Percentiles rank a stretch among this genome's conserved stretches.
phyloP scores from a whole-genome alignment of 1,139 yeast genomes.

The Geotrichum histeridarum region DNA sequence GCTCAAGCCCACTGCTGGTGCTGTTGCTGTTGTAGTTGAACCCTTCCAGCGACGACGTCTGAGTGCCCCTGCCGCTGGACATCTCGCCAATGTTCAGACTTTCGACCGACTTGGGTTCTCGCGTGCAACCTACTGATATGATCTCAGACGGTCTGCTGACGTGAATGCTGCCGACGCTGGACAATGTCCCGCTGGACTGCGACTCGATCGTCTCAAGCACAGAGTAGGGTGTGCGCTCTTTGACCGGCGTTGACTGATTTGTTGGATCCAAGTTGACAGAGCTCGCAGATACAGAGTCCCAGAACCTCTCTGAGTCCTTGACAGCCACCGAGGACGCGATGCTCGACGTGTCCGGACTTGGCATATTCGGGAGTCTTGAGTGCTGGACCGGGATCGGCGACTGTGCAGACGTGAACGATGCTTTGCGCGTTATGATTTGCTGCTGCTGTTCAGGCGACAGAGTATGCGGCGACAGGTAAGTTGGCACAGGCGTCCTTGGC shows the following conservation, averaged over 20 bases:
- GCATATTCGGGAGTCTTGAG: not conserved
- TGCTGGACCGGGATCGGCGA: not conserved
- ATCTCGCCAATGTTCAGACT: too few relatives aligned
- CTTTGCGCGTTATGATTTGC: not conserved
- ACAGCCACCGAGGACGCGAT: slow-evolving; percentile 3
- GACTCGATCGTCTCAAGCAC: slow-evolving; percentile 3
- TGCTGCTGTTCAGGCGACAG: slow-evolving; percentile 1
- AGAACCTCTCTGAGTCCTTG: slow-evolving; percentile 8
- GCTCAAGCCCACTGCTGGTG: too few relatives aligned
- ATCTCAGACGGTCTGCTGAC: too few relatives aligned
- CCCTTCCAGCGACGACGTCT: too few relatives aligned
- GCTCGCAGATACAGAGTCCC: not conserved
- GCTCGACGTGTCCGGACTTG: not conserved
- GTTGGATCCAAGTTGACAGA: not conserved
- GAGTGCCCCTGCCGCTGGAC: too few relatives aligned
- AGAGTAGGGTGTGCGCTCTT: not conserved
- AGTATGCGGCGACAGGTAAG: not conserved
- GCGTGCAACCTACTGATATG: too few relatives aligned
- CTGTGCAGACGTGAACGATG: not conserved
- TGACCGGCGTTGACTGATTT: not conserved
- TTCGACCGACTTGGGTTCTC: too few relatives aligned
- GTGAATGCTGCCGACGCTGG: not conserved
- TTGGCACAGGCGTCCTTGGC: not conserved
- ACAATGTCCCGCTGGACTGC: not conserved
- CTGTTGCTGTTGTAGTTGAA: too few relatives aligned